phyloP scores from a whole-genome alignment of 1,284 basidiomycete genomes.

The Taiwanofungus camphoratus region DNA sequence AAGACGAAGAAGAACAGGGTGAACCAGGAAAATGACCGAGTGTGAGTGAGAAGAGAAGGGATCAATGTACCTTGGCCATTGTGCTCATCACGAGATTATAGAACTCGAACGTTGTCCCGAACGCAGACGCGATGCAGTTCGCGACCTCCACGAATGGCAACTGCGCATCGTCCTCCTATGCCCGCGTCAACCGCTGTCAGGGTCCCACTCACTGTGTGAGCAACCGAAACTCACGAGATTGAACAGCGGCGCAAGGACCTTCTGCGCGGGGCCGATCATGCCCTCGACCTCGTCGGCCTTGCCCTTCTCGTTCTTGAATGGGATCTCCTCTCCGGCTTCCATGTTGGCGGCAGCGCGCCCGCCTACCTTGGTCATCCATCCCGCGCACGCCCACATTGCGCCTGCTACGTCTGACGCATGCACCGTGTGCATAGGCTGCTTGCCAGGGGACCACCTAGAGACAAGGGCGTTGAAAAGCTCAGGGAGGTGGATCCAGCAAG shows the following conservation, averaged over 20 bases:
- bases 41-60: neutral
- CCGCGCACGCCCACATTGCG: constrained; percentile 67
- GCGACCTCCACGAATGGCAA: constrained; percentile 76
- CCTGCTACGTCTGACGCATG: constrained; percentile 77
- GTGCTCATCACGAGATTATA: constrained; percentile 70
- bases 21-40: constrained; percentile 1
- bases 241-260: constrained; percentile 71
- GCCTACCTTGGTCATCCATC: constrained; percentile 57
- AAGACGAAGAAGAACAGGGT: constrained; percentile 10
- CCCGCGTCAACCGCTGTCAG: constrained; percentile 1
- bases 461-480: too few species aligned
- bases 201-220: neutral
- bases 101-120: constrained; percentile 84
- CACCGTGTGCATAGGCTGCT: constrained; percentile 74
- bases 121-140: constrained; percentile 65
- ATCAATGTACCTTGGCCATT: constrained; percentile 51
- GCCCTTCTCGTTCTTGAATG: constrained; percentile 68
- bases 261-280: constrained; percentile 49
- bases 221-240: constrained; percentile 53
- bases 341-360: constrained; percentile 60
- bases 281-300: constrained; percentile 58
- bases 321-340: constrained; percentile 61
- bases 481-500: neutral
- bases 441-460: constrained; percentile 69
- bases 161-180: constrained; percentile 74